Percentiles rank a stretch among this genome's conserved stretches.
Evolutionary conservation across 176 grass and related monocot genomes (phyloP).

Genomic region (Chloris gayana): DNA sequence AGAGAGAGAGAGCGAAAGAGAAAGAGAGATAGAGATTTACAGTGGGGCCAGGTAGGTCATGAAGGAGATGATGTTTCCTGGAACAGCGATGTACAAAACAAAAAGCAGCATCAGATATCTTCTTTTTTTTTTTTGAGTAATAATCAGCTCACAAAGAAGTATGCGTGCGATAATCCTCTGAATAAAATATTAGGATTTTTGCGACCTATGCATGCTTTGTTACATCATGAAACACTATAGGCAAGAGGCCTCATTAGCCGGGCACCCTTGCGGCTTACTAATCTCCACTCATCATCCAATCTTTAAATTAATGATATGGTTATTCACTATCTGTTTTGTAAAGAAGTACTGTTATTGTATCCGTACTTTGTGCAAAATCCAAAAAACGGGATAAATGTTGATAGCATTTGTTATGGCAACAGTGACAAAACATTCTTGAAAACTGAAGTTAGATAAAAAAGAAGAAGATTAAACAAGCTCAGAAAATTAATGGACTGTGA

Average conservation of each 20-base stretch:
- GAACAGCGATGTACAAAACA: not conserved
- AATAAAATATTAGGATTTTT: not conserved
- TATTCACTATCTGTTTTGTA: not conserved
- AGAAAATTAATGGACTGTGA: not conserved
- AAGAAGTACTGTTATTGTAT: no score
- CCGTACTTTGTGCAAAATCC: not conserved
- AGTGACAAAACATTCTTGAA: not conserved
- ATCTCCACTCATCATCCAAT: not conserved
- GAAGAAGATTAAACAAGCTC: not conserved
- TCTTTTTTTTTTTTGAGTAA: no score
- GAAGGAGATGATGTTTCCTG: constrained; percentile 91
- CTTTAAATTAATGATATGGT: not conserved
- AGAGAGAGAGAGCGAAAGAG: not conserved
- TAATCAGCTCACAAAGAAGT: not conserved
- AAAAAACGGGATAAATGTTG: not conserved
- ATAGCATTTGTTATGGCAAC: no score
- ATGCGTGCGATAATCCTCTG: not conserved
- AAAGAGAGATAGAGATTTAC: constrained; percentile 39
- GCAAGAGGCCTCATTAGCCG: not conserved
- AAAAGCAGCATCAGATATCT: not conserved
- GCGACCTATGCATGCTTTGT: not conserved
- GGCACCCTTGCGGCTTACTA: no score
- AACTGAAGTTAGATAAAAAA: no score
- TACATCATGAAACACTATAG: not conserved
- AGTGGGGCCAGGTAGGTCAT: constrained; percentile 79